phyloP scores from a whole-genome alignment of 2,329 filamentous ascomycete genomes.

The Fonsecaea monophora region DNA sequence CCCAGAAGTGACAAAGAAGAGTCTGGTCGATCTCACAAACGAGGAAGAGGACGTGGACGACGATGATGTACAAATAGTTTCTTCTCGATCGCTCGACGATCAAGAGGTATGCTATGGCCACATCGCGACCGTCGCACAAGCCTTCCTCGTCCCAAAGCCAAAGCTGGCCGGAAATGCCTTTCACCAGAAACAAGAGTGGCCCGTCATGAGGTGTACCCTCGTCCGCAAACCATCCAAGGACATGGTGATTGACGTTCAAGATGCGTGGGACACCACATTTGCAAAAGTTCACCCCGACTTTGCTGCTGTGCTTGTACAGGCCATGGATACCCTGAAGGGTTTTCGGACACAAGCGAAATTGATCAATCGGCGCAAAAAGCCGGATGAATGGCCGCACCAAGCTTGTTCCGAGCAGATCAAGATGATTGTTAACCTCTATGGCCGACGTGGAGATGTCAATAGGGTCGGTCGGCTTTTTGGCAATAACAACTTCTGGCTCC shows the following conservation, averaged over 20 bases:
- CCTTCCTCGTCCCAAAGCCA: conserved; percentile 39
- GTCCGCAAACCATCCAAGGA: conserved; percentile 39
- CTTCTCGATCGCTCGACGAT: conserved; percentile 30
- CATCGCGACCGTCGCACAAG: conserved; percentile 34
- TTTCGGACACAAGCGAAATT: conserved; percentile 77
- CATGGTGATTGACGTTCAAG: conserved; percentile 73
- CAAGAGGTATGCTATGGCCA: conserved; percentile 41
- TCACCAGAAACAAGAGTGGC: conserved; percentile 36
- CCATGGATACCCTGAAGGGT: conserved; percentile 72
- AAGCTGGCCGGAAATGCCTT: conserved; percentile 23
- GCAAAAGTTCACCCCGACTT: conserved; percentile 75
- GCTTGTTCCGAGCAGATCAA: conserved; percentile 66
- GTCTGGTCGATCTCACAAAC: conserved; percentile 45
- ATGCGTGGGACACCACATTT: conserved; percentile 74
- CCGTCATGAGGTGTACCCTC: conserved; percentile 38
- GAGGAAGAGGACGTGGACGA: conserved; percentile 48
- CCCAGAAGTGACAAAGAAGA: conserved; percentile 60
- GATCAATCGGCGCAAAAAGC: conserved; percentile 67
- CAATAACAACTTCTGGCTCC: conserved; percentile 70
- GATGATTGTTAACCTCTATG: conserved; percentile 79
- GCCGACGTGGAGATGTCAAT: conserved; percentile 69
- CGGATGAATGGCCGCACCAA: conserved; percentile 69
- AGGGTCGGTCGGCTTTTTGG: conserved; percentile 72
- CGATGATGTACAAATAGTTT: conserved; percentile 57
- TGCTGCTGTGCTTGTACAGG: conserved; percentile 70